Percentiles rank a stretch among this genome's conserved stretches.
Conservation (phyloP, 1,284 basidiomycete species). For the Sporisorium reilianum region DNA sequence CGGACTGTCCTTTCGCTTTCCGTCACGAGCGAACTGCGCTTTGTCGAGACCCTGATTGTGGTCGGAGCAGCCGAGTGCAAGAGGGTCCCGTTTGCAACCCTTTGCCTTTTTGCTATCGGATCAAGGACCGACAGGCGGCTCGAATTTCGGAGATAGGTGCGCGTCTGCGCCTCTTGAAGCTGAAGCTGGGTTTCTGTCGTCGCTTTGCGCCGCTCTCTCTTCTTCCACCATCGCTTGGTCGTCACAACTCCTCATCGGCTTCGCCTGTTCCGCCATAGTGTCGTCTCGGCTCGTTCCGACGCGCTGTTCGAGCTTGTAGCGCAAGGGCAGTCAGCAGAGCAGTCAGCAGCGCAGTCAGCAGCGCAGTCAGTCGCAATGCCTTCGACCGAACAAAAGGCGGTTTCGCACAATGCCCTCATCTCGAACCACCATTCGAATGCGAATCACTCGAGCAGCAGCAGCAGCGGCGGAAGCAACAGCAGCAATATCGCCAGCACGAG, state of each 20-base stretch:
- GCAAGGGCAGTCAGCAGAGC: neutral
- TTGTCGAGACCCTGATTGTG: neutral
- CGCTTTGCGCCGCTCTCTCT: conserved; percentile 1
- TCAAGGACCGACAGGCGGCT: conserved; percentile 10
- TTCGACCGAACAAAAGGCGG: neutral
- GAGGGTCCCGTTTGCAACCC: no score
- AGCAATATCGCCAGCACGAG: conserved; percentile 7
- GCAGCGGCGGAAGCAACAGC: neutral
- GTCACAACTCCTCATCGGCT: conserved; percentile 6
- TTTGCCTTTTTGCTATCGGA: conserved; percentile 10
- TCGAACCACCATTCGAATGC: conserved; percentile 2
- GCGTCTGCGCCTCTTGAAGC: conserved; percentile 4
- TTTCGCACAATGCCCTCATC: neutral
- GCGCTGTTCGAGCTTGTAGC: neutral
- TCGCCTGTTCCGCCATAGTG: neutral
- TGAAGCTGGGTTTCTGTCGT: conserved; percentile 7
- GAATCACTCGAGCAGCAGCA: neutral
- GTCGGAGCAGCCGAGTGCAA: neutral
- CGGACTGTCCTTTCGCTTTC: neutral
- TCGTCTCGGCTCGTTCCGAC: conserved; percentile 10
- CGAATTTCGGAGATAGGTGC: conserved; percentile 32
- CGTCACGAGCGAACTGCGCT: neutral
- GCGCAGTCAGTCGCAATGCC: conserved; percentile 3
- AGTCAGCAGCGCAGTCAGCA: no score
- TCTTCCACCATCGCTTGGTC: conserved; percentile 2